Conservation (phyloP, 192 early-diverging fungal species). For the Helicostylum pulchrum region DNA sequence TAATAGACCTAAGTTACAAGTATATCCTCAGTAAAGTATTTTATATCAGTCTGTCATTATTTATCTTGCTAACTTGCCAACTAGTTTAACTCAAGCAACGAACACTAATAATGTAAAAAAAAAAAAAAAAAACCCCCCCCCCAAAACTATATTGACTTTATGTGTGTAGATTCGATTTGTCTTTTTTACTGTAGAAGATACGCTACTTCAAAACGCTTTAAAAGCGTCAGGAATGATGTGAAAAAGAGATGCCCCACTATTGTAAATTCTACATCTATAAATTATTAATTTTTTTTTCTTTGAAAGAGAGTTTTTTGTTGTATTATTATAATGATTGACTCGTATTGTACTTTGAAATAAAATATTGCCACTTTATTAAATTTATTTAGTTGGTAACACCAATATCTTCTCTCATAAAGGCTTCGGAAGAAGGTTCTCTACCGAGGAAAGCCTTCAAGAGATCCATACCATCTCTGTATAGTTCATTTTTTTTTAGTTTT, state of each 20-base stretch:
- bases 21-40: constrained; percentile 76
- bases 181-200: constrained; percentile 89
- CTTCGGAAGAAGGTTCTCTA: constrained; percentile 74
- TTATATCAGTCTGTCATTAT: too few relatives aligned
- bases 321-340: too few relatives aligned
- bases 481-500: neutral
- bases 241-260: neutral
- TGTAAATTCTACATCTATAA: too few relatives aligned
- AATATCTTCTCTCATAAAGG: constrained; percentile 73
- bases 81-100: constrained; percentile 83
- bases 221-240: constrained; percentile 65
- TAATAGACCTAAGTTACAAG: constrained; percentile 76
- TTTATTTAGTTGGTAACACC: constrained; percentile 33
- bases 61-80: too few relatives aligned
- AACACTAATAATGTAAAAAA: constrained; percentile 87
- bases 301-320: too few relatives aligned
- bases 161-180: constrained; percentile 62
- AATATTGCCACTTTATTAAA: too few relatives aligned
- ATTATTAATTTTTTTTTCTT: too few relatives aligned
- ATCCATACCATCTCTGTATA: constrained; percentile 63
- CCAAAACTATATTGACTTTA: too few relatives aligned
- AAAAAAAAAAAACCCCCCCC: too few relatives aligned
- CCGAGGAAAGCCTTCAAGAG: constrained; percentile 73
- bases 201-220: constrained; percentile 80
- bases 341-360: too few relatives aligned